Base-by-base conservation (phyloP, 768 basidiomycete genomes). In the Kwoniella sp. region DNA sequence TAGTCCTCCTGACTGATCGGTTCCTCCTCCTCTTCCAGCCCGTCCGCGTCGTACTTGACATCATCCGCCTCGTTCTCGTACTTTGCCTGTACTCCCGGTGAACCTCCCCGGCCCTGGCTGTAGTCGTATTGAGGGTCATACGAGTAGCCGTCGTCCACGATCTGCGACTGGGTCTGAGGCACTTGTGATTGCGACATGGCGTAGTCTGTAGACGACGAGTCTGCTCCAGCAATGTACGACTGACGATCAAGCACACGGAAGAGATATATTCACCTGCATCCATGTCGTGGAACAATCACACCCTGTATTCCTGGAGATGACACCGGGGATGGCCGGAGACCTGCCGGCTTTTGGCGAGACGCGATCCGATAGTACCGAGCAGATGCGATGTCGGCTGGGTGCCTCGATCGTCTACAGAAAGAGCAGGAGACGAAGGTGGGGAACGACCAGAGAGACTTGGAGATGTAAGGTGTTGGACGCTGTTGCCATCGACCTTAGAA, bases 1-100 rank as follows among this genome's bases (percentile, higher is more conserved):
- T 70, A 62, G 50, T 74, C 73, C 27, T 75, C 74, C 40, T 62
- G 57, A 55, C 46, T 57, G 50, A 70, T 53, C 5, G 57, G 49
- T 19, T 53, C 43, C 22, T 44, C 45, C 32, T 49, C 39, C 12
- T 59, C 60, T 11, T 49, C 36, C 12, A 23, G 8, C 8, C 39
- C 57, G 20, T 62, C 51, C 41, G 44, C 44, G 25, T 39, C 50
- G 25, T 32, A 26, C 28, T 46, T 50, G 8, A 25, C 49, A 5
- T 55, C 26, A 8, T 29, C 57, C 17, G 56, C 49, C 17, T 47
- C 36, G 29, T 56, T 41, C 37, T 31, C 46, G 3, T 47, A 26
- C 46, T 46, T 44, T 3, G 31, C 12, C 15, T 39, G 12, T 32
- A 20, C 10, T 42, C 36, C 32, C n/a, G n/a, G n/a, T 33, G 46